These are phyloP conservation scores for Nakazawaea laoshanensis DNA, from an alignment of 805 yeast species.

Conservation along the genomic window DNA sequence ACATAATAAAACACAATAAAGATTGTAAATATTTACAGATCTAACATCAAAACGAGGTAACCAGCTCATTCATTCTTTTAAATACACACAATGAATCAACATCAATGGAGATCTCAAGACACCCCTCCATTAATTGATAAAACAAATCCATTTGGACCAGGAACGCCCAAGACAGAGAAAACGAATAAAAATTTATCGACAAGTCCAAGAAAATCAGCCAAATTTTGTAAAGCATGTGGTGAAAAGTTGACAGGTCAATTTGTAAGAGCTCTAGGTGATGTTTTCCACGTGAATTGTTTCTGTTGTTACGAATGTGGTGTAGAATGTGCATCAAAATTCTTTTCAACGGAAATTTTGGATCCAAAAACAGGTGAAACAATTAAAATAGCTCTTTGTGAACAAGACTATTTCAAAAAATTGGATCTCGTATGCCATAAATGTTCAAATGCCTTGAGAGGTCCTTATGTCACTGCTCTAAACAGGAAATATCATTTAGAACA, in stretches of 20 bases:
- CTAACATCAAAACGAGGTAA: no score
- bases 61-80: no score
- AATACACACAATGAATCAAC: no score
- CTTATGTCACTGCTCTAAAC: conserved; percentile 90
- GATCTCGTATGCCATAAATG: conserved; percentile 84
- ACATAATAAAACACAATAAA: no score
- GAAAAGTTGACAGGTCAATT: conserved; percentile 60
- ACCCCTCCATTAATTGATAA: conserved; percentile 2
- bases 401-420: conserved; percentile 80
- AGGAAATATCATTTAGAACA: conserved; percentile 91
- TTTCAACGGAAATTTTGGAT: conserved; percentile 54
- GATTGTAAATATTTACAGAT: no score
- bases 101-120: background rate
- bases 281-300: conserved; percentile 85
- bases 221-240: conserved; percentile 44
- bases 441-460: conserved; percentile 78
- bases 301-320: conserved; percentile 77
- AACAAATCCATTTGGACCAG: no score
- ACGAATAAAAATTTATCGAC: background rate
- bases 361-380: conserved; percentile 23
- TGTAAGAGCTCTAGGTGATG: conserved; percentile 73
- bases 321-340: conserved; percentile 79
- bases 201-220: conserved; percentile 17
- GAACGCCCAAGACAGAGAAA: no score
- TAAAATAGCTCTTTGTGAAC: conserved; percentile 73